These are phyloP conservation scores for Anisodus acutangulus DNA, from an alignment of 257 asterid species.

Conservation along the genomic window DNA sequence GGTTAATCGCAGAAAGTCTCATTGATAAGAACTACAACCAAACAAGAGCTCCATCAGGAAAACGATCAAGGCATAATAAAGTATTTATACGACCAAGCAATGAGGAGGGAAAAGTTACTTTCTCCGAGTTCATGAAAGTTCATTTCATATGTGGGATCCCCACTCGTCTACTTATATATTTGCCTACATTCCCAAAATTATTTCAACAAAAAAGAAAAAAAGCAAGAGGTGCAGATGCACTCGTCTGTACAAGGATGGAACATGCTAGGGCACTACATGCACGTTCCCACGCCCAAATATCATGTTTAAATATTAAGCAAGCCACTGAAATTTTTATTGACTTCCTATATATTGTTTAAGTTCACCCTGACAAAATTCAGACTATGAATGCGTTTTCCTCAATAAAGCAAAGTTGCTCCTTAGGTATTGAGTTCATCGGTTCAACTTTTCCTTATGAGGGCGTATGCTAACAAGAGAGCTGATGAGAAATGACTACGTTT, in stretches of 20 bases:
- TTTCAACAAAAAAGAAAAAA: background rate
- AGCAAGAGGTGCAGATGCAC: background rate
- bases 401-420: background rate
- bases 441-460: background rate
- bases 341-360: background rate
- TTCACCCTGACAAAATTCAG: background rate
- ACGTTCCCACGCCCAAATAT: background rate
- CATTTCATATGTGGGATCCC: background rate
- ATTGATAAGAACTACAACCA: slow-evolving; percentile 76
- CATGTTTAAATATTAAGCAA: background rate
- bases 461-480: background rate
- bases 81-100: background rate
- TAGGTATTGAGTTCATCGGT: background rate
- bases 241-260: slow-evolving; percentile 31
- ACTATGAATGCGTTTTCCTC: background rate
- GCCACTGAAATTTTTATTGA: background rate
- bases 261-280: background rate
- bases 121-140: background rate
- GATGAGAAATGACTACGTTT: background rate
- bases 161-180: background rate
- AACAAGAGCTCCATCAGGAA: slow-evolving; percentile 33
- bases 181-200: background rate
- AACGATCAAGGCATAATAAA: background rate
- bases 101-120: background rate
- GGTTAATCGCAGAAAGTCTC: slow-evolving; percentile 89